Conservation (phyloP, 148 eudicot species). For the Pouteria glomerata region DNA sequence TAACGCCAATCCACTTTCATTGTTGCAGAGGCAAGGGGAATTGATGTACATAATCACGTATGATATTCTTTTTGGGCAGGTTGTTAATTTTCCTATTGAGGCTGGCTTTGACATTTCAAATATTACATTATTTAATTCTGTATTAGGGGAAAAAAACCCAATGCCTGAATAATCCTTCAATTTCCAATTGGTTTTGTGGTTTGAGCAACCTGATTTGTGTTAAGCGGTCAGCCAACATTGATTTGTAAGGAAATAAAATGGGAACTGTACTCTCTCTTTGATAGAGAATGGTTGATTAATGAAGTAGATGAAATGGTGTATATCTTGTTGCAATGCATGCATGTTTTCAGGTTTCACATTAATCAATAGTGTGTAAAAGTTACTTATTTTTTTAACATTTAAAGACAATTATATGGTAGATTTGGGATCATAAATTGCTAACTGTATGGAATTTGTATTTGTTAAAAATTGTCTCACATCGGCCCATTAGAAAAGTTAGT, state of each 20-base stretch:
- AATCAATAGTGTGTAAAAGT: background rate
- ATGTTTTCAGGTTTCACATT: background rate
- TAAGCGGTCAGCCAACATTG: background rate
- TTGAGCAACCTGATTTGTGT: background rate
- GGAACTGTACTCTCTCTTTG: background rate
- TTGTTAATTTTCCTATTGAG: slow-evolving; percentile 19
- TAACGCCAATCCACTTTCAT: slow-evolving; percentile 1
- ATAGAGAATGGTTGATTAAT: background rate
- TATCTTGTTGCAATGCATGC: background rate
- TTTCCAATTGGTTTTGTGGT: slow-evolving; percentile 4
- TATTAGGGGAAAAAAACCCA: background rate
- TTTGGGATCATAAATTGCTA: background rate
- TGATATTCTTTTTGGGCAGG: slow-evolving; percentile 96
- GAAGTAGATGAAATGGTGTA: background rate
- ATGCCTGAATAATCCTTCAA: background rate
- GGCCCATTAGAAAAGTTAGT: too few species aligned
- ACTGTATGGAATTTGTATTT: background rate
- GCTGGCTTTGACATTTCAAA: background rate
- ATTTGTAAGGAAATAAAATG: background rate
- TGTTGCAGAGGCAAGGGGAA: slow-evolving; percentile 74
- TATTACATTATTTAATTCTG: background rate
- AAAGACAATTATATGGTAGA: background rate
- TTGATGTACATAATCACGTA: slow-evolving; percentile 65
- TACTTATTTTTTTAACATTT: background rate
- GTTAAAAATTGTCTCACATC: too few species aligned